Conservation (phyloP, 306 rosid genomes). For the Trifolium pratense region DNA sequence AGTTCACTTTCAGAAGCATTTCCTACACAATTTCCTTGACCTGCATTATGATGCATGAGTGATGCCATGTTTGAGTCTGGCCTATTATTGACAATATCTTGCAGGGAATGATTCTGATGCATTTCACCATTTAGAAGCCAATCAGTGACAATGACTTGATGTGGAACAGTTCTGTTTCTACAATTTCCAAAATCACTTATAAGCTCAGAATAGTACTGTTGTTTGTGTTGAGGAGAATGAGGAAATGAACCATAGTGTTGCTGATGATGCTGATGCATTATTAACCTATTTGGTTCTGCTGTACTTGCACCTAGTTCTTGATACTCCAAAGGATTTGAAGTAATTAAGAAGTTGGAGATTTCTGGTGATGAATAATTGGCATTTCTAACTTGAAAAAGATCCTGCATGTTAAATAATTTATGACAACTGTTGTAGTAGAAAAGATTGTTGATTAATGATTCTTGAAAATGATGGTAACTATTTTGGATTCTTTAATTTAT, state of each 20-base stretch:
- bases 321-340: conserved; percentile 37
- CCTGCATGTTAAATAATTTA: conserved; percentile 26
- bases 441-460: too few species aligned
- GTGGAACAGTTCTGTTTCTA: conserved; percentile 44
- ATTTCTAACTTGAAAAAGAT: conserved; percentile 61
- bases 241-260: conserved; percentile 39
- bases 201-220: conserved; percentile 13
- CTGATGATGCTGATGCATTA: conserved; percentile 5
- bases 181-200: conserved; percentile 45
- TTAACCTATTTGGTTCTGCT: conserved; percentile 39
- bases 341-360: conserved; percentile 46
- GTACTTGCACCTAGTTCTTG: conserved; percentile 35
- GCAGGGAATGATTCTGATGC: conserved; percentile 9
- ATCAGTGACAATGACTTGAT: conserved; percentile 48
- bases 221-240: conserved; percentile 41
- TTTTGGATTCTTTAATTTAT: too few species aligned
- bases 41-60: conserved; percentile 3
- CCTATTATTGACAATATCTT: too few species aligned
- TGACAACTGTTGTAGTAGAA: too few species aligned
- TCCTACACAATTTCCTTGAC: conserved; percentile 1
- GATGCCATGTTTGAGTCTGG: too few species aligned
- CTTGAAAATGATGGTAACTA: too few species aligned
- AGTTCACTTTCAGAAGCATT: neutral
- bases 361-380: conserved; percentile 52
- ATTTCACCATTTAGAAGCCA: conserved; percentile 54